Base-by-base conservation (phyloP, 768 basidiomycete species). In the Boletus reticulatus region DNA sequence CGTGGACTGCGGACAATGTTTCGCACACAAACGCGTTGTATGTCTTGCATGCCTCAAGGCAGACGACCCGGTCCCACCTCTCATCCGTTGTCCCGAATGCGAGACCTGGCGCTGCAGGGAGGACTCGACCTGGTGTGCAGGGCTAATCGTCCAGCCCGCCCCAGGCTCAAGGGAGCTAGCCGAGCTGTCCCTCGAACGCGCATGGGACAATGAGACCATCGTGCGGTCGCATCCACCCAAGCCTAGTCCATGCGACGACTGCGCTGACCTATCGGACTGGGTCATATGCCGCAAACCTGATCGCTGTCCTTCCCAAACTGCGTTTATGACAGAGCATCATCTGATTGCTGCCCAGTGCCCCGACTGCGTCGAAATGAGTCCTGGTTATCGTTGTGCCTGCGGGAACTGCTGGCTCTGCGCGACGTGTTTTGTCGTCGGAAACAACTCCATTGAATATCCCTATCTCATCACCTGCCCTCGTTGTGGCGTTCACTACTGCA, bases 71-170 rank as follows among this genome's bases (percentile, higher is more conserved):
- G 13, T 51, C 8, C 20, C 59, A 20, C 10, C 56, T 14, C 52
- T 64, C 37, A 22, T 55, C 32, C 8, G 29, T 24, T 67, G 59
- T 17, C 27, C 52, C 29, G 9, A 0, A 4, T 61, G 65, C 22
- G 14, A 48, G 41, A 14, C 0, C 14, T 63, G 61, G 56, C 37
- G 50, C 42, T 66, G 61, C 9, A 50, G 36, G 12, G 48, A 53
- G 27, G 65, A 67, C 52, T 11, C 16, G 9, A 11, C 41, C 1
- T 63, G 64, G 64, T 67, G 64, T 37, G 20, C n/a, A n/a, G 65
- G 65, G 5, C 13, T 53, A 9, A 6, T 64, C 48, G 4, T 29
- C 32, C 20, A 58, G 4, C 65, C 56, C 10, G 10, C 53, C 12
- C 19, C 32, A 10, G 62, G 52, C 3, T 57, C 65, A 6, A n/a